These are phyloP conservation scores for Xylariomycetidae sp. DNA, from an alignment of 2,329 filamentous ascomycete genomes.

Conservation along the genomic window DNA sequence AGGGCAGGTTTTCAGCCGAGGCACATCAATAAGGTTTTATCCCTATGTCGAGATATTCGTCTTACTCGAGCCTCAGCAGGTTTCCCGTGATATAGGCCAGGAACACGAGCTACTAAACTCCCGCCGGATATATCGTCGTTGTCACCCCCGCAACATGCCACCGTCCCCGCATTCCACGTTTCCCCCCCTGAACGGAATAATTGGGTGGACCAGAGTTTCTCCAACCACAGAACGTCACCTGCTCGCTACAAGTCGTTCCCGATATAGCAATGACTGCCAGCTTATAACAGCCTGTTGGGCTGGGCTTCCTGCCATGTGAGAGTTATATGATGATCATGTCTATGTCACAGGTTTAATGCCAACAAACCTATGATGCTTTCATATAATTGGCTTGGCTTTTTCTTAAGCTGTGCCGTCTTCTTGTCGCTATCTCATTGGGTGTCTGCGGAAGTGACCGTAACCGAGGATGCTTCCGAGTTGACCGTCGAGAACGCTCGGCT, in stretches of 20 bases:
- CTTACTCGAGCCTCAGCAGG: too few species aligned
- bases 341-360: too few species aligned
- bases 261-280: conserved; percentile 12
- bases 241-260: conserved; percentile 12
- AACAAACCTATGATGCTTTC: too few species aligned
- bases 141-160: conserved; percentile 9
- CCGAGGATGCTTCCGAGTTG: conserved; percentile 28
- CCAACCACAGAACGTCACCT: conserved; percentile 4
- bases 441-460: conserved; percentile 25
- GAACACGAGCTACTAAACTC: too few species aligned
- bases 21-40: too few species aligned
- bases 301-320: conserved; percentile 1
- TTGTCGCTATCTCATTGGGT: conserved; percentile 9
- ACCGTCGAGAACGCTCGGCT: conserved; percentile 35
- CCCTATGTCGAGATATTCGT: too few species aligned
- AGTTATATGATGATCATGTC: too few species aligned
- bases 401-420: conserved; percentile 8
- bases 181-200: too few species aligned
- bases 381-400: too few species aligned
- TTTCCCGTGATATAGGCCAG: too few species aligned
- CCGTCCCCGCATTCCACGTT: conserved; percentile 18
- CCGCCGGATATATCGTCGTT: too few species aligned
- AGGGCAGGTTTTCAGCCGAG: too few species aligned
- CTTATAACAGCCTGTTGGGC: conserved; percentile 8
- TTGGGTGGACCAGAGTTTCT: conserved; percentile 7